Percentiles rank a stretch among this genome's conserved stretches.
These are phyloP conservation scores for Entelexis paramagnoliae DNA, from an alignment of 1,139 yeast genomes.

Conservation along the genomic window DNA sequence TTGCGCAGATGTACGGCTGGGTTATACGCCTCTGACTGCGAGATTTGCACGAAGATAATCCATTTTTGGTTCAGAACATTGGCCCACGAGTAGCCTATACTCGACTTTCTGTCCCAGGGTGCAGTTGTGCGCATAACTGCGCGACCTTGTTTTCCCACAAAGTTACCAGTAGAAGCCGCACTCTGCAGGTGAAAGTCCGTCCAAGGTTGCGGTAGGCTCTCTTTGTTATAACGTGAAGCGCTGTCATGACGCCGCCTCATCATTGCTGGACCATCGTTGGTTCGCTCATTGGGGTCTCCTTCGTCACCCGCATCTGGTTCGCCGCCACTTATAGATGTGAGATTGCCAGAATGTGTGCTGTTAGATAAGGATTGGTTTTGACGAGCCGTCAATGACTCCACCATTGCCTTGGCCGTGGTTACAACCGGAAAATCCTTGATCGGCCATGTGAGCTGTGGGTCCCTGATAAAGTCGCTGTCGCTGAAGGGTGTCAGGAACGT, in stretches of 20 bases:
- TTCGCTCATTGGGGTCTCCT: neutral
- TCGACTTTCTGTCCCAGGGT: slow-evolving; percentile 37
- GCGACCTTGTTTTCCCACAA: slow-evolving; percentile 1
- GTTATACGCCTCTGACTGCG: slow-evolving; percentile 46
- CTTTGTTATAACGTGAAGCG: neutral
- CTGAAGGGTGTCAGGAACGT: neutral
- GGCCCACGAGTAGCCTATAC: slow-evolving; percentile 62
- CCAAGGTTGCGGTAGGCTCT: neutral
- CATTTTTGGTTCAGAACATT: slow-evolving; percentile 45
- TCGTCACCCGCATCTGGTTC: neutral
- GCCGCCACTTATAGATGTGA: neutral
- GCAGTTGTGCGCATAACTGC: slow-evolving; percentile 14
- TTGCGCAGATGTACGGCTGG: slow-evolving; percentile 56
- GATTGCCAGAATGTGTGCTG: neutral
- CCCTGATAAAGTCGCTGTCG: neutral
- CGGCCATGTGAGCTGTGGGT: neutral
- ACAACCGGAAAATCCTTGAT: neutral
- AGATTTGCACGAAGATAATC: slow-evolving; percentile 67
- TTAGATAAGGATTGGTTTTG: neutral
- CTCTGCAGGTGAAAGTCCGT: neutral
- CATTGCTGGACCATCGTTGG: neutral
- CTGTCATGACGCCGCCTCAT: neutral
- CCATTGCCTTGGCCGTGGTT: neutral
- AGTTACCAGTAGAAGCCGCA: neutral
- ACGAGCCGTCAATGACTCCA: neutral